Percentiles rank a stretch among this genome's conserved stretches.
Conservation (phyloP, 306 rosid species). For the Prosopis cineraria region DNA sequence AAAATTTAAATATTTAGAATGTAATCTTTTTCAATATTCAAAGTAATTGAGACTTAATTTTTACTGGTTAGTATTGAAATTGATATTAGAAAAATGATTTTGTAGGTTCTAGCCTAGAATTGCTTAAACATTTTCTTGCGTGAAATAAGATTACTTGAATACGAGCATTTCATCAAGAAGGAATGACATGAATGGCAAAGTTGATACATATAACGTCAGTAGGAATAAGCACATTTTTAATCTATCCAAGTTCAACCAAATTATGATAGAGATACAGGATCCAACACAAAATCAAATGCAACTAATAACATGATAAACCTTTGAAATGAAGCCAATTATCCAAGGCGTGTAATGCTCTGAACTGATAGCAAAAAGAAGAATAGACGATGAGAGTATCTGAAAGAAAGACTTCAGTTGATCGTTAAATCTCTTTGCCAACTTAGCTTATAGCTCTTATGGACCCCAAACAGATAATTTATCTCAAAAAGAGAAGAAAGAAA, state of each 20-base stretch:
- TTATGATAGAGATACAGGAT: slow-evolving; percentile 28
- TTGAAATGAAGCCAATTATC: slow-evolving; percentile 29
- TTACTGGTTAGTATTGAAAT: no score
- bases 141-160: background rate
- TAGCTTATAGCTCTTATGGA: no score
- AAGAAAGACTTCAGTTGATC: no score
- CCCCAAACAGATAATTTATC: no score
- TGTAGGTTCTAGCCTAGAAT: no score
- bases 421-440: no score
- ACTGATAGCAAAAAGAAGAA: background rate
- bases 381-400: no score
- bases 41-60: no score
- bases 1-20: no score
- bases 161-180: background rate
- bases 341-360: slow-evolving; percentile 1
- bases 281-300: slow-evolving; percentile 30
- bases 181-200: background rate
- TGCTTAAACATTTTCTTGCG: background rate
- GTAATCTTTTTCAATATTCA: no score
- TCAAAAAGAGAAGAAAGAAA: no score
- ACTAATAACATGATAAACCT: background rate
- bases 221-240: slow-evolving; percentile 1
- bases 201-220: background rate
- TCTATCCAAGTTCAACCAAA: slow-evolving; percentile 33
- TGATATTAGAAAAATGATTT: no score